phyloP scores from a whole-genome alignment of 768 basidiomycete species.

The Candolleomyces eurysporus region DNA sequence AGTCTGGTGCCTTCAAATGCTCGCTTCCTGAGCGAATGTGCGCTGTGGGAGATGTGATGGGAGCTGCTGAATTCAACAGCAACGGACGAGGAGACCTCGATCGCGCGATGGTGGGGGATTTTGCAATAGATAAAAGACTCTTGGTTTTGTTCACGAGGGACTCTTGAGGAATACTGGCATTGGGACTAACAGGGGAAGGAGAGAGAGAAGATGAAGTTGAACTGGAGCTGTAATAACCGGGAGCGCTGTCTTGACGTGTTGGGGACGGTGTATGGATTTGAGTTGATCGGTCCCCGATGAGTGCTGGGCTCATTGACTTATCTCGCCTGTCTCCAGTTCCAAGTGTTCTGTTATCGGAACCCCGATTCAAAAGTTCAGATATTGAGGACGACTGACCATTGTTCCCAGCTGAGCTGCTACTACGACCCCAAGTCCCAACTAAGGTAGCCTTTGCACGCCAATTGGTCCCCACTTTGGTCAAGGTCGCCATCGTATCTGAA shows the following conservation, averaged over 20 bases:
- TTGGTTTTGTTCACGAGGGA: slow-evolving; percentile 8
- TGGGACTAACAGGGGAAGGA: not conserved
- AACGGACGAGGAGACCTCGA: slow-evolving; percentile 65
- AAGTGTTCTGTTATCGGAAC: slow-evolving; percentile 6
- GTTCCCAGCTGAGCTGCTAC: not conserved
- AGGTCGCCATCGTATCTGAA: slow-evolving; percentile 65
- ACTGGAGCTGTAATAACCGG: slow-evolving; percentile 2
- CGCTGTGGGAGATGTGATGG: slow-evolving; percentile 34
- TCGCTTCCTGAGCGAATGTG: slow-evolving; percentile 7
- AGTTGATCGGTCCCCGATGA: not conserved
- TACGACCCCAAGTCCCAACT: slow-evolving; percentile 33
- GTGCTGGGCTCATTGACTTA: not conserved
- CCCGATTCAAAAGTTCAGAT: not conserved
- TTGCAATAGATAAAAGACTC: slow-evolving; percentile 28
- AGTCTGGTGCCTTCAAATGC: slow-evolving; percentile 13
- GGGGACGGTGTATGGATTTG: not conserved
- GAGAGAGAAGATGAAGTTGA: slow-evolving; percentile 1
- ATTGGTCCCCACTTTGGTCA: slow-evolving; percentile 75
- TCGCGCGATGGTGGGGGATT: slow-evolving; percentile 27
- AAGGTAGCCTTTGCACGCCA: slow-evolving; percentile 66
- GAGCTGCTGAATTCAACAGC: slow-evolving; percentile 52
- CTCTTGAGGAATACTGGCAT: not conserved
- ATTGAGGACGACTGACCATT: slow-evolving; percentile 8
- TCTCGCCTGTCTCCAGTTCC: slow-evolving; percentile 8
- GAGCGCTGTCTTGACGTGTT: not conserved